A percentile compares a stretch with the other conserved stretches of the same genome.
Conservation (phyloP, 2,329 filamentous ascomycete species). For the Colletotrichum lindemuthianum region DNA sequence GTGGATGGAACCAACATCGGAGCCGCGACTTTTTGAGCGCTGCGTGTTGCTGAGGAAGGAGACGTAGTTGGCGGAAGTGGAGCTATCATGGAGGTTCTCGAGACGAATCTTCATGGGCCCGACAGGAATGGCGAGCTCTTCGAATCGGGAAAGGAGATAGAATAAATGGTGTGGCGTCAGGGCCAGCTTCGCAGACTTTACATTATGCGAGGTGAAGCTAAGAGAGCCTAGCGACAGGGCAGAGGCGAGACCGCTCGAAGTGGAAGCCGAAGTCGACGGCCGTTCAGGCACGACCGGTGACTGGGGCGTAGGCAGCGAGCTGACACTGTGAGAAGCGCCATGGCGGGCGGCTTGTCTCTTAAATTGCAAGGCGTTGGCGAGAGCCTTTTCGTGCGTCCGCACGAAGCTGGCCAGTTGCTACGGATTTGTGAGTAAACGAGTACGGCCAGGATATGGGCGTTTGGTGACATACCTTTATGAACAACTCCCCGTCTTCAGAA, state of each 20-base stretch:
- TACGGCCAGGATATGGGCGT: not conserved
- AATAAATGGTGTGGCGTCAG: slow-evolving; percentile 97
- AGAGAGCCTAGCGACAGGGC: slow-evolving; percentile 88
- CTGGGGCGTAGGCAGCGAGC: slow-evolving; percentile 64
- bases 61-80: slow-evolving; percentile 89
- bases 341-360: slow-evolving; percentile 78
- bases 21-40: slow-evolving; percentile 79
- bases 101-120: slow-evolving; percentile 96
- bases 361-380: slow-evolving; percentile 93
- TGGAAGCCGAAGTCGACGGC: slow-evolving; percentile 73
- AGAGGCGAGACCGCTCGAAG: slow-evolving; percentile 79
- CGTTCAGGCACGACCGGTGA: slow-evolving; percentile 66
- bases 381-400: slow-evolving; percentile 94
- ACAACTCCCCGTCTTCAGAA: slow-evolving; percentile 89
- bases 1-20: slow-evolving; percentile 90
- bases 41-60: slow-evolving; percentile 91
- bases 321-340: slow-evolving; percentile 73
- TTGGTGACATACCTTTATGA: slow-evolving; percentile 76
- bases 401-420: slow-evolving; percentile 97
- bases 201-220: slow-evolving; percentile 83
- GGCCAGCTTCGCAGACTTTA: slow-evolving; percentile 91
- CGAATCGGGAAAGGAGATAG: slow-evolving; percentile 94
- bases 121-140: slow-evolving; percentile 89
- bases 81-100: slow-evolving; percentile 92
- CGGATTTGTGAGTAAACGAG: slow-evolving; percentile 11